Evolutionary conservation across 441 rosid species (phyloP).

Genomic region (Adansonia grandidieri): DNA sequence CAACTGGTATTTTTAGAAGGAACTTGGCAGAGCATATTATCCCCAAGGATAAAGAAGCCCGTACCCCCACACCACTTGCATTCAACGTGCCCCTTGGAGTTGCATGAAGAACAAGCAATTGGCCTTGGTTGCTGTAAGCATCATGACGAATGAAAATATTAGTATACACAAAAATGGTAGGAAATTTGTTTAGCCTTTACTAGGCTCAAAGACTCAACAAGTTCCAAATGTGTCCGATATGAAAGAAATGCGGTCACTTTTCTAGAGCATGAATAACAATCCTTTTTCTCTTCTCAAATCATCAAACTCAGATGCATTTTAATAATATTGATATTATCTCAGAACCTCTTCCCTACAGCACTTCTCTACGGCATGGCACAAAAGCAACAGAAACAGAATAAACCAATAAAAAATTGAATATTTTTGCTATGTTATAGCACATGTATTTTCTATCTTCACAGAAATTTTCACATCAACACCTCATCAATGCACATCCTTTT

Average conservation of each 20-base stretch:
- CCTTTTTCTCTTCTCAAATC: neutral
- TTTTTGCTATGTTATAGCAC: neutral
- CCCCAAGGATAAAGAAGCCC: conserved; percentile 85
- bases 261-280: neutral
- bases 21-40: conserved; percentile 92
- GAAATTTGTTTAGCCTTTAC: neutral
- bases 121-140: conserved; percentile 82
- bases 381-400: neutral
- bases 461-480: neutral
- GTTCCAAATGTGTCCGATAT: neutral
- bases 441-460: neutral
- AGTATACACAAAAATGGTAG: conserved; percentile 8
- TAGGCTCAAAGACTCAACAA: neutral
- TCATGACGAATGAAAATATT: conserved; percentile 4
- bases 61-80: conserved; percentile 95
- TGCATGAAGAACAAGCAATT: conserved; percentile 64
- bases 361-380: neutral
- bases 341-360: neutral
- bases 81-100: conserved; percentile 71
- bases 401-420: neutral
- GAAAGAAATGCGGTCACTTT: neutral
- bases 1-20: conserved; percentile 85
- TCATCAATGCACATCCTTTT: neutral
- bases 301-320: conserved; percentile 1
- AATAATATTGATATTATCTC: neutral